Conservation (phyloP, 306 rosid species). For the Carpinus fangiana region DNA sequence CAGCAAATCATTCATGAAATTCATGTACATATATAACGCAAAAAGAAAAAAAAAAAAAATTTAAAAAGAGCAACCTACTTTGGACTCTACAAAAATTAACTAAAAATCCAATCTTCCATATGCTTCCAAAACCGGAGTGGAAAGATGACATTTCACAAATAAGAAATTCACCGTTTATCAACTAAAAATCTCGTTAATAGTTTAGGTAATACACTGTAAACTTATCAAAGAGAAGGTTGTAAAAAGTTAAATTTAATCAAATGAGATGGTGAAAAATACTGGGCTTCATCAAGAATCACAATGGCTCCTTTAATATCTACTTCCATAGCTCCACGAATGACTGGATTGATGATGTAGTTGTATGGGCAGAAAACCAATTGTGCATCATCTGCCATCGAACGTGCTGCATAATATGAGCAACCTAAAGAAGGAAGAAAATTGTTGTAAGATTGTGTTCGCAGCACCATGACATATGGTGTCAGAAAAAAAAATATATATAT, state of each 20-base stretch:
- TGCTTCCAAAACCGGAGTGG: background rate
- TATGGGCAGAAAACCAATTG: constrained; percentile 91
- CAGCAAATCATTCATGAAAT: background rate
- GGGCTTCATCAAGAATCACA: constrained; percentile 86
- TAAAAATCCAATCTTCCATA: background rate
- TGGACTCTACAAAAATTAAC: background rate
- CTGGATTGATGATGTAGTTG: constrained; percentile 84
- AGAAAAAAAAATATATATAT: background rate
- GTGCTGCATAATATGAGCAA: constrained; percentile 94
- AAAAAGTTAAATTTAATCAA: background rate
- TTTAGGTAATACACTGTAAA: background rate
- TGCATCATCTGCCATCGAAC: constrained; percentile 82
- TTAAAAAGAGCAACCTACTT: background rate
- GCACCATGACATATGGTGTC: background rate
- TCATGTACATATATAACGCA: background rate
- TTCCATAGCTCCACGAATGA: constrained; percentile 91
- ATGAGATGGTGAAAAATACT: constrained; percentile 51
- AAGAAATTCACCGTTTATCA: background rate
- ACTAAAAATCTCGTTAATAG: background rate
- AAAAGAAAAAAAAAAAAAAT: background rate
- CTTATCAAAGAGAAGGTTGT: background rate
- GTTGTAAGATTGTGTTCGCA: background rate
- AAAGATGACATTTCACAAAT: background rate
- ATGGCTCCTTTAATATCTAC: constrained; percentile 86
- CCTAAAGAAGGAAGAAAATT: constrained; percentile 44